Evolutionary conservation across 768 basidiomycete species (phyloP).

Genomic region (Lyophyllum shimeji): DNA sequence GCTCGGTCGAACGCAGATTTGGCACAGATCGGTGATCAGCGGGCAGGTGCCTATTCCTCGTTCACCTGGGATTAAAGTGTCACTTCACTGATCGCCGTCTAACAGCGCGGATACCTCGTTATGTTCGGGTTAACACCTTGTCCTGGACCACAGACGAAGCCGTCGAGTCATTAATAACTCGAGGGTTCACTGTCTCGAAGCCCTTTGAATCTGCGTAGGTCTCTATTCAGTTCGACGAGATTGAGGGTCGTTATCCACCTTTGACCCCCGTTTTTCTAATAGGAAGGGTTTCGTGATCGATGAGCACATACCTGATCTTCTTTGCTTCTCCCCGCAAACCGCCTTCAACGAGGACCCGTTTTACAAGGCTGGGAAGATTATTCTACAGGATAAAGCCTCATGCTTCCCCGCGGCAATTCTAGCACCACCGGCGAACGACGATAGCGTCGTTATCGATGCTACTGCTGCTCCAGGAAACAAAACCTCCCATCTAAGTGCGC

Average conservation of each 20-base stretch:
- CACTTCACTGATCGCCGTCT: constrained; percentile 11
- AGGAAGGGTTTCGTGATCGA: constrained; percentile 73
- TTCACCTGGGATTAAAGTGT: constrained; percentile 1
- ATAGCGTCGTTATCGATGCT: constrained; percentile 78
- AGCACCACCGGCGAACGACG: constrained; percentile 58
- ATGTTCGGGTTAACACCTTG: constrained; percentile 79
- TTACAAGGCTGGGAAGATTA: constrained; percentile 79
- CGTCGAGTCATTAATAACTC: constrained; percentile 48
- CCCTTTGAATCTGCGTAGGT: constrained; percentile 56
- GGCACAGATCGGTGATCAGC: constrained; percentile 56
- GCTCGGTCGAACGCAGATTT: constrained; percentile 64
- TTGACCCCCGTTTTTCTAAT: constrained; percentile 9
- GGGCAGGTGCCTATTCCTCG: constrained; percentile 51
- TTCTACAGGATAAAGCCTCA: constrained; percentile 97
- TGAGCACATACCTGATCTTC: constrained; percentile 77
- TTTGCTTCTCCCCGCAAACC: constrained; percentile 68
- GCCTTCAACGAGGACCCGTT: constrained; percentile 70
- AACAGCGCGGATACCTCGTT: constrained; percentile 74
- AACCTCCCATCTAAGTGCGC: constrained; percentile 88
- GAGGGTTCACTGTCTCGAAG: constrained; percentile 54
- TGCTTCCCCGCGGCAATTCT: constrained; percentile 93
- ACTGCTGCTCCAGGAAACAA: constrained; percentile 99
- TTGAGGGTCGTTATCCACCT: constrained; percentile 5
- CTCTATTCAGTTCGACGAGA: constrained; percentile 3
- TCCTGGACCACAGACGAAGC: constrained; percentile 69